Conservation (phyloP, 78 protist genomes). For the Dictyostelium purpureum region DNA sequence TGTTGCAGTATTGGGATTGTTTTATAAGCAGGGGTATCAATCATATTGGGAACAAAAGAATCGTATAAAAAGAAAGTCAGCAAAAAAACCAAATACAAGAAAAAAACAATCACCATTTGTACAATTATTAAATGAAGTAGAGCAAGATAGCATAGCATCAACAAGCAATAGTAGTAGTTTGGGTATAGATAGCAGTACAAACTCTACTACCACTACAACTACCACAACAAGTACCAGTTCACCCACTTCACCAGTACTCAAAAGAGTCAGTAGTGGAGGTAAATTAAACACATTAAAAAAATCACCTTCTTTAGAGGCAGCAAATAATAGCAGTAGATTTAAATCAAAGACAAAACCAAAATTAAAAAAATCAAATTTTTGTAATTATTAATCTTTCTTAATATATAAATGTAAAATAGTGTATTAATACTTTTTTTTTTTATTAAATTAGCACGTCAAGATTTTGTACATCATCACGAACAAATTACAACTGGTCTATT, state of each 20-base stretch:
- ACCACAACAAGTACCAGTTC: background rate
- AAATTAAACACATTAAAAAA: background rate
- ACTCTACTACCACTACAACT: background rate
- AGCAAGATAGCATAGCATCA: background rate
- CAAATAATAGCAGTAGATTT: background rate
- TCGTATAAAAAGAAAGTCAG: slow-evolving; percentile 26
- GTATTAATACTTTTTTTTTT: background rate
- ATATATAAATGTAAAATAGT: no score
- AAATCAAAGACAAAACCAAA: no score
- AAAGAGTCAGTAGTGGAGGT: background rate
- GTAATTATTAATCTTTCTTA: no score
- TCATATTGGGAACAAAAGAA: slow-evolving; percentile 51
- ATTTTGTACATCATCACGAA: slow-evolving; percentile 59
- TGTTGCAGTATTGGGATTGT: slow-evolving; percentile 23
- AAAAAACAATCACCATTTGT: slow-evolving; percentile 47
- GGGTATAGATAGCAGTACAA: background rate
- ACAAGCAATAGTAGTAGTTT: background rate
- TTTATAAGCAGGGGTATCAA: slow-evolving; percentile 51
- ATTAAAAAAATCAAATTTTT: no score
- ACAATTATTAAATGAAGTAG: slow-evolving; percentile 45
- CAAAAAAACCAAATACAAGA: background rate
- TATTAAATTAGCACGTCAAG: background rate
- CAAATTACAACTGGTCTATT: slow-evolving; percentile 70
- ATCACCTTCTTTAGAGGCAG: background rate
- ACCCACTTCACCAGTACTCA: background rate